Conservation (phyloP, 768 basidiomycete species). For the Cantharellus anzutake region DNA sequence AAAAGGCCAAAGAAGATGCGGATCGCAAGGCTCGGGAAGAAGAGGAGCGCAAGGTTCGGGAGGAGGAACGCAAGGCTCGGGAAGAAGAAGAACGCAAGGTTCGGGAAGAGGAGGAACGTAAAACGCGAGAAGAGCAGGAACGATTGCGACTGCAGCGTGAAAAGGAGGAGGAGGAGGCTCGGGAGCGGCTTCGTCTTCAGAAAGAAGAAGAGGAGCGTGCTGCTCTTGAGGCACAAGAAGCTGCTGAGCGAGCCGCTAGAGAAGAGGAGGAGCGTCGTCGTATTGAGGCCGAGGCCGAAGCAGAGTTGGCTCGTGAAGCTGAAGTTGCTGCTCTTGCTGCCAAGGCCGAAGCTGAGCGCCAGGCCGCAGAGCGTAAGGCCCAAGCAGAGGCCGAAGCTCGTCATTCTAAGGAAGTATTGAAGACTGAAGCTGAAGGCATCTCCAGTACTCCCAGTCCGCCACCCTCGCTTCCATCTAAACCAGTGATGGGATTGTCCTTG, state of each 20-base stretch:
- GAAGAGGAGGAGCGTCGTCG: constrained; percentile 13
- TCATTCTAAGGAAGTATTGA: neutral
- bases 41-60: constrained; percentile 19
- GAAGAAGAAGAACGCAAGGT: constrained; percentile 20
- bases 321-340: constrained; percentile 10
- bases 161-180: neutral
- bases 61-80: constrained; percentile 11
- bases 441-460: constrained; percentile 20
- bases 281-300: constrained; percentile 21
- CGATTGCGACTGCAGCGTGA: constrained; percentile 10
- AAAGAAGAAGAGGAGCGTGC: constrained; percentile 7
- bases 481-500: constrained; percentile 14
- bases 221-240: constrained; percentile 8
- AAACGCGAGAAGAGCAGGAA: constrained; percentile 17
- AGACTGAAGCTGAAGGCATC: constrained; percentile 12
- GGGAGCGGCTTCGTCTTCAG: neutral
- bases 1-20: constrained; percentile 21
- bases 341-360: constrained; percentile 12
- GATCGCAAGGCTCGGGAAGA: constrained; percentile 14
- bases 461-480: constrained; percentile 7
- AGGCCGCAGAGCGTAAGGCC: constrained; percentile 13
- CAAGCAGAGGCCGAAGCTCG: neutral
- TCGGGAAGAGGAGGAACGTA: constrained; percentile 15
- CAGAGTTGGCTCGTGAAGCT: constrained; percentile 10
- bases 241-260: constrained; percentile 10